Evolutionary conservation across 2,329 filamentous ascomycete species (phyloP), one percentile per base, ranked within the genome.

Genomic region (Colletotrichum endophyticum): DNA sequence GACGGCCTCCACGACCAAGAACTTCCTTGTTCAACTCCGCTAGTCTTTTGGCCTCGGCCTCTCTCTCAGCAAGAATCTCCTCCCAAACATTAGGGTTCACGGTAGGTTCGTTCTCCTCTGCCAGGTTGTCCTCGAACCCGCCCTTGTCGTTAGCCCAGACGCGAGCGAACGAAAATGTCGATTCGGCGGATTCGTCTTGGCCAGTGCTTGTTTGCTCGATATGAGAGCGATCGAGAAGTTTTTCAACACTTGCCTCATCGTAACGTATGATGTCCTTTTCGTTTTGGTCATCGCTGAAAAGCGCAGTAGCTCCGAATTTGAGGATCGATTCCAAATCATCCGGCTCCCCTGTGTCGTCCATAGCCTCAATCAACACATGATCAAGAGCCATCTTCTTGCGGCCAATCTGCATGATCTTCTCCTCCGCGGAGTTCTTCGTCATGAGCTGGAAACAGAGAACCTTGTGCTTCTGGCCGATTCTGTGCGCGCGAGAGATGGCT

Each of bases 351-450:
- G 97, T 94, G n/a, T 96, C 93, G 73, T 96, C 95, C 91, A 99
- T 95, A 70, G 92, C 94, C 83, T 99, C 96, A 76, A 99, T 98
- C 25, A 99, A 90, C 2, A 97, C 95, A 84, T 99, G 96, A 80
- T 99, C 97, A 1, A 99, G 90, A 0, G 95, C 95, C 92, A 99
- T 95, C 86, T 99, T 99, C 85, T 95, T 98, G 80, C 95, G 94
- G 8, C 97, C 97, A 80, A 98, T 95, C 83, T 98, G 95, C 88
- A 99, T 94, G 71, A 99, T 99, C 82, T 96, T 96, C 85, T 99
- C 97, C 83, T 99, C 97, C 0, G 94, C 95, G 32, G 94, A 96
- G 56, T 94, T 92, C 75, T 96, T 94, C 3, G 96, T 99, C 88
- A 98, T 95, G 1, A 99, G 87, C 83, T 99, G 96, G 81, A 99